Percentiles rank a stretch among this genome's conserved stretches.
phyloP scores from a whole-genome alignment of 768 basidiomycete genomes.

The Pisolithus orientalis region DNA sequence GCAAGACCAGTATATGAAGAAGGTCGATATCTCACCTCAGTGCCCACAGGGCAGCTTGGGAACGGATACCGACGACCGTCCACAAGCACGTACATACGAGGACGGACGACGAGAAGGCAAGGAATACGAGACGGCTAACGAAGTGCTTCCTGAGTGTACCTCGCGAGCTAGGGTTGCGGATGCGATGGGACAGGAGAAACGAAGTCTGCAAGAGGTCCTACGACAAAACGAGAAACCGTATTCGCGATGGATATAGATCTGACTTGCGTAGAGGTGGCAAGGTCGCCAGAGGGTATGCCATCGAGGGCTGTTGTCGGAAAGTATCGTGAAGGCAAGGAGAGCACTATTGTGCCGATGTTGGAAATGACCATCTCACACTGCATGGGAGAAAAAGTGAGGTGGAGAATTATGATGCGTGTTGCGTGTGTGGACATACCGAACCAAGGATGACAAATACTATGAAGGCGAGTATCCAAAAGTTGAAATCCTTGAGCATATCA shows the following conservation, averaged over 20 bases:
- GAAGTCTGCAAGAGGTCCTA: conserved; percentile 68
- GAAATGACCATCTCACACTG: conserved; percentile 80
- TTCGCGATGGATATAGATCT: conserved; percentile 65
- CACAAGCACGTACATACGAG: conserved; percentile 50
- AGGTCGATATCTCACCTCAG: conserved; percentile 44
- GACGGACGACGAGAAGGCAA: conserved; percentile 42
- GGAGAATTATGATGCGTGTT: not conserved
- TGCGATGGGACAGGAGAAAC: conserved; percentile 55
- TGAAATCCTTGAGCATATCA: conserved; percentile 44
- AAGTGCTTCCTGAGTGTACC: conserved; percentile 42
- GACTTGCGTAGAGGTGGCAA: conserved; percentile 57
- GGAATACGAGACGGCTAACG: conserved; percentile 58
- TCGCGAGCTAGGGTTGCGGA: conserved; percentile 30
- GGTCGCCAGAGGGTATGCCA: conserved; percentile 22
- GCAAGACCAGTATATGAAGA: not conserved
- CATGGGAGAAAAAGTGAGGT: not conserved
- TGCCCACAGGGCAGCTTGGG: conserved; percentile 56
- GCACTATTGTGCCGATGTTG: conserved; percentile 71
- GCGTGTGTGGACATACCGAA: conserved; percentile 41
- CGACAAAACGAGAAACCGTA: conserved; percentile 59
- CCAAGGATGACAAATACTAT: conserved; percentile 55
- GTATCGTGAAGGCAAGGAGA: conserved; percentile 45
- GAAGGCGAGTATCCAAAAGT: conserved; percentile 61
- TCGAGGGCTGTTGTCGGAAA: conserved; percentile 4
- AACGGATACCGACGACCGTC: conserved; percentile 43